Percentiles rank a stretch among this genome's conserved stretches.
phyloP scores from a whole-genome alignment of 495 filamentous ascomycete species.

The Aspergillus nanangensis region DNA sequence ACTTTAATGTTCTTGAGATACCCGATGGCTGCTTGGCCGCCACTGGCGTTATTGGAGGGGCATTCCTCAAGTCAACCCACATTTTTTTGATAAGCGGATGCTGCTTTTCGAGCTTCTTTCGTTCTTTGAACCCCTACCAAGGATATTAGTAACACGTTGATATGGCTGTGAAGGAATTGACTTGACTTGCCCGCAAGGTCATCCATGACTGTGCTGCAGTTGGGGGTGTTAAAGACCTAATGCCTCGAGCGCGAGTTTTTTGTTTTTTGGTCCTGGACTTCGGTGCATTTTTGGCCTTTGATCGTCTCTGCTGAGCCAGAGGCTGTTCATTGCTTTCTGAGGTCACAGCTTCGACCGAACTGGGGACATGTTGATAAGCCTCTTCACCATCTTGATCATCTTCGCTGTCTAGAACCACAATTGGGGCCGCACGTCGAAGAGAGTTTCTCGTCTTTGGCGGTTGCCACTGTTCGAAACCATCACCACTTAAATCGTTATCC shows the following conservation, averaged over 20 bases:
- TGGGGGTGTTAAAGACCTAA: neutral
- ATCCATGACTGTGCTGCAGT: slow-evolving; percentile 11
- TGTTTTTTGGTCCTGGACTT: no score
- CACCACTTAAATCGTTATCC: slow-evolving; percentile 11
- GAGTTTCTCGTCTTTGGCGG: slow-evolving; percentile 14
- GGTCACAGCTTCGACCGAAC: no score
- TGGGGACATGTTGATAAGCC: slow-evolving; percentile 7
- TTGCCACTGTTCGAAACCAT: slow-evolving; percentile 7
- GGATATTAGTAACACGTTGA: neutral
- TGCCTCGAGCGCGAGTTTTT: no score
- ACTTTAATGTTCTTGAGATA: slow-evolving; percentile 79
- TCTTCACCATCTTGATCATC: slow-evolving; percentile 6
- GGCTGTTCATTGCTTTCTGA: no score
- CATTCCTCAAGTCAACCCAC: slow-evolving; percentile 71
- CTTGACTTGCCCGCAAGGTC: slow-evolving; percentile 30
- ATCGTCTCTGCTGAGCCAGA: slow-evolving; percentile 1
- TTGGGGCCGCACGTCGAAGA: slow-evolving; percentile 2
- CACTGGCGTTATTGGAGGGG: slow-evolving; percentile 59
- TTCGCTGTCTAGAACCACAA: slow-evolving; percentile 5
- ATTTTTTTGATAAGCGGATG: slow-evolving; percentile 78
- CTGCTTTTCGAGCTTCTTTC: slow-evolving; percentile 62
- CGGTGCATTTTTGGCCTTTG: neutral
- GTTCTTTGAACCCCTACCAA: slow-evolving; percentile 41
- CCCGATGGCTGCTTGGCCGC: slow-evolving; percentile 69
- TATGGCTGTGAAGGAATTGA: neutral